Evolutionary conservation across 768 basidiomycete genomes (phyloP), one percentile per base, ranked within the genome.

Genomic region (Pisolithus microcarpus): DNA sequence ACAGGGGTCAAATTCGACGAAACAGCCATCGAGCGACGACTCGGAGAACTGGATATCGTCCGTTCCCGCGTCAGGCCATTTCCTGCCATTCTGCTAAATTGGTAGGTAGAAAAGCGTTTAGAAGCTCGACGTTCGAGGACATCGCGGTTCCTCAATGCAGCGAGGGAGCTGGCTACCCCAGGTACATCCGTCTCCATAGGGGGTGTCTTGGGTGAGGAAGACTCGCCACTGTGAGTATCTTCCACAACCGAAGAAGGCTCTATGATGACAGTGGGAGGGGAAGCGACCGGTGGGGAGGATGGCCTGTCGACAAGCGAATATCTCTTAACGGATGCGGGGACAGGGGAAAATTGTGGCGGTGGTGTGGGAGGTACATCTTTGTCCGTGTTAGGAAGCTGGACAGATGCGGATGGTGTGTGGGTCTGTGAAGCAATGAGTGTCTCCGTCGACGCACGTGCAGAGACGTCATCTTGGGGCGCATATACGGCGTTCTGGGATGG

Each of bases 81-180:
- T 15, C 84, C 82, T n/a, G 91, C 85, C 85, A 98, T 94, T 71
- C 94, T 94, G 43, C 87, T 84, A 60, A 97, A 87, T 56, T 93
- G 90, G 65, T 95, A 98, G 1, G 85, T 84, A 39, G 93, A 96
- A 70, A 93, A 98, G 0, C 96, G 87, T 64, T 97, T 97, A 19
- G 90, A 93, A 16, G 95, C 95, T 43, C 95, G 78, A 19, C 95
- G 81, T 59, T 93, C 91, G 37, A 98, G 77, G 1, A 82, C 78
- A 57, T 94, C 92, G 46, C 80, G 84, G 60, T 86, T 83, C 68
- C 94, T 87, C 43, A 99, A 75, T 7, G 92, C 92, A 7, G 90
- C 91, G 9, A 98, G 77, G 5, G 90, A 87, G 60, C 81, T 80
- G 47, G 87, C 87, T 23, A 89, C 80, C 0, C 79, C 85, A 36